phyloP scores from a whole-genome alignment of 164 flowering plant species.

The Tetrastigma voinierianum region DNA sequence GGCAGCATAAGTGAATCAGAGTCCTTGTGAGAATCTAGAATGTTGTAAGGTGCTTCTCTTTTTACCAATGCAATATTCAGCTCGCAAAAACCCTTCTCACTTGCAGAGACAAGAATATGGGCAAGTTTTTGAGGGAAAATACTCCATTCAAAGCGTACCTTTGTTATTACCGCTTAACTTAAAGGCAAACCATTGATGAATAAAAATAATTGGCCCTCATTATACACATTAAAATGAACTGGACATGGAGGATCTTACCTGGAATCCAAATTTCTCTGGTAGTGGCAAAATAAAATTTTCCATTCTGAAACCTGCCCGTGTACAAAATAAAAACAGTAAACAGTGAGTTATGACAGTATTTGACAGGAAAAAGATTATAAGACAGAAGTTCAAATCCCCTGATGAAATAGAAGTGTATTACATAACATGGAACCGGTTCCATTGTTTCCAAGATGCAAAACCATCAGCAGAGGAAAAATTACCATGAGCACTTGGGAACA shows the following conservation, averaged over 20 bases:
- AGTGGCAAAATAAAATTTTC: neutral
- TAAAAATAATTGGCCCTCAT: neutral
- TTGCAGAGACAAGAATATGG: slow-evolving; percentile 14
- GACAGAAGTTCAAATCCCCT: neutral
- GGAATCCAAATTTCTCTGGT: neutral
- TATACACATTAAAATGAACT: neutral
- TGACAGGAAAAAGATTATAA: neutral
- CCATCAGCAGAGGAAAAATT: neutral
- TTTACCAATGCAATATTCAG: neutral
- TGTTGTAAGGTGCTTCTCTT: slow-evolving; percentile 42
- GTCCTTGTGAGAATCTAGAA: slow-evolving; percentile 50
- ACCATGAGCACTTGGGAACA: neutral
- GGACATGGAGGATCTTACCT: neutral
- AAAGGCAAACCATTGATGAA: neutral
- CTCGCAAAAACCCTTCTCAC: neutral
- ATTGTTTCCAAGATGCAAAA: neutral
- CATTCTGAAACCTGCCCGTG: neutral
- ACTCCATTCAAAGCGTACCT: slow-evolving; percentile 5
- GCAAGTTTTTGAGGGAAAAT: slow-evolving; percentile 4
- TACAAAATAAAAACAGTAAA: neutral
- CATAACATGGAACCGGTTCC: neutral
- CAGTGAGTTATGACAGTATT: neutral
- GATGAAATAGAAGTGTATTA: neutral
- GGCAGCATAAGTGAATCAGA: slow-evolving; percentile 47
- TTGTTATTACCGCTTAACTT: slow-evolving; percentile 2